Evolutionary conservation across 2,329 filamentous ascomycete genomes (phyloP), one percentile per base, ranked within the genome.

Genomic region (Metarhizium robertsii): DNA sequence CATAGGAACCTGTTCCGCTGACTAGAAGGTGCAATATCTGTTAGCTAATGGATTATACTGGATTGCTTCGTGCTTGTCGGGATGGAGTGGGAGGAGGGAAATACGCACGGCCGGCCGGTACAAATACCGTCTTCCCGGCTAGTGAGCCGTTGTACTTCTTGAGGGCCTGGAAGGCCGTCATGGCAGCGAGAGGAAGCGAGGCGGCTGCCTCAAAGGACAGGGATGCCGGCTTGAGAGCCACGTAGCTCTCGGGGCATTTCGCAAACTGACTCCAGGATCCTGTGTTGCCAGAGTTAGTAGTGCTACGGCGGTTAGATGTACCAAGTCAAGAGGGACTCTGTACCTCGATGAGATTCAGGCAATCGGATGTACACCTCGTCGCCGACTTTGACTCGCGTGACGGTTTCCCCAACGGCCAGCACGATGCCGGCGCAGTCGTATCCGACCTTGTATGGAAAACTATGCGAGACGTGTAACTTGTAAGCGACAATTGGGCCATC

Each of bases 391-490:
- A 74, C 64, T 2, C 60, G 59, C 1, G 59, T 66, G 1, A 72
- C 72, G 1, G 54, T 60, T 6, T 57, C 50, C 5, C 73, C 74
- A 16, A 71, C 58, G 2, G 68, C 68, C 0, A 63, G 60, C 10
- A 77, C 68, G 2, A 63, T 65, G 29, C 75, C 74, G 2, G 71
- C 65, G 46, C 67, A 63, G 57, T 77, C 74, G 56, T 71, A 73
- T 38, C 74, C 75, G 36, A 77, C 68, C 53, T 69, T 69, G 48
- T 70, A 74, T 0, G 74, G 74, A 48, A 76, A 75, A 13, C 69
- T 40, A 40, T 11, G 14, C 38, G 14, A 40, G 7, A 14, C 13
- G 38, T 40, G 32, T 25, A 25, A 4, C 25, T 4, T 36, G 13
- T 40, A 40, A 40, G 38, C 14, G 13, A 40, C 14, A 11, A 11